Evolutionary conservation across 1,284 basidiomycete genomes (phyloP).

Genomic region (Ganoderma multipileum): DNA sequence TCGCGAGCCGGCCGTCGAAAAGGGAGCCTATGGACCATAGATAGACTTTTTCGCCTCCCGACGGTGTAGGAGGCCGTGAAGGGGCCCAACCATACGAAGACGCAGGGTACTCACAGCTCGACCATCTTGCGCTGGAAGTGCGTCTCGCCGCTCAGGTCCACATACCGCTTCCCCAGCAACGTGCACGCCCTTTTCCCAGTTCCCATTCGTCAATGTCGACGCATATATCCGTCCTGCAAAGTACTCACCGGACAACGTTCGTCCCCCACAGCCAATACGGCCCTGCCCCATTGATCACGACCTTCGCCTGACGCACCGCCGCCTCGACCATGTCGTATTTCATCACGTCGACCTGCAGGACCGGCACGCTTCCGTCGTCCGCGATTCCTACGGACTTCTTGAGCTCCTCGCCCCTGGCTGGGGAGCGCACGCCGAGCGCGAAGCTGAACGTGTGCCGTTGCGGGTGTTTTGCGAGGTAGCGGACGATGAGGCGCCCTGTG

Average conservation of each 20-base stretch:
- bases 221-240: background rate
- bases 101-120: conserved; percentile 43
- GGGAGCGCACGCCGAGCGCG: conserved; percentile 66
- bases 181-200: conserved; percentile 50
- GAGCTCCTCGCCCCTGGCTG: conserved; percentile 57
- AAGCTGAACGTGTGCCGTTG: conserved; percentile 67
- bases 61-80: no score
- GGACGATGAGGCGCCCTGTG: conserved; percentile 68
- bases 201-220: background rate
- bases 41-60: no score
- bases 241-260: conserved; percentile 61
- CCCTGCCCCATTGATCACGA: conserved; percentile 74
- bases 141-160: conserved; percentile 68
- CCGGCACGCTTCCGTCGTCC: conserved; percentile 43
- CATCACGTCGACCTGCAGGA: conserved; percentile 60
- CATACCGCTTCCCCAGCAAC: conserved; percentile 63
- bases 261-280: conserved; percentile 72
- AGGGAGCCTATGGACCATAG: no score
- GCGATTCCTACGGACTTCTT: conserved; percentile 48
- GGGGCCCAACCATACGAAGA: background rate
- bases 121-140: conserved; percentile 62
- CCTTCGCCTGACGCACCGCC: conserved; percentile 58
- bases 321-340: conserved; percentile 54
- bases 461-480: conserved; percentile 66
- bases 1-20: no score